Percentiles rank a stretch among this genome's conserved stretches.
Evolutionary conservation across 2,329 filamentous ascomycete genomes (phyloP).

Genomic region (Ophiostoma sp.): DNA sequence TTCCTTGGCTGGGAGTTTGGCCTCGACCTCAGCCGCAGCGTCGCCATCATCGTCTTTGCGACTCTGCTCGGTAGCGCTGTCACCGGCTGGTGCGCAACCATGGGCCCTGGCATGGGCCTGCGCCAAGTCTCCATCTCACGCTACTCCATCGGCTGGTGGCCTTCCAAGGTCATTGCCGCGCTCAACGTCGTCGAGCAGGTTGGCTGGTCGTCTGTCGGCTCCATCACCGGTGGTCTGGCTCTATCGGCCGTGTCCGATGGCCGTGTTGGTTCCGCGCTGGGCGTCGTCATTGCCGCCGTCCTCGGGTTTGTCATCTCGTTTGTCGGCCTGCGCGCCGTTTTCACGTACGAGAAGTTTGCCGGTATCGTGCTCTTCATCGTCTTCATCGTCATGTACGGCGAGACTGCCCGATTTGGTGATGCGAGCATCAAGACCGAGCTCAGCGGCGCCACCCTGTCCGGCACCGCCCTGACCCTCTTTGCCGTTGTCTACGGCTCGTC

Average conservation of each 20-base stretch:
- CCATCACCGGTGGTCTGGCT: constrained; percentile 47
- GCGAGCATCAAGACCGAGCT: constrained; percentile 34
- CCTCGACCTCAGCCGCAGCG: constrained; percentile 40
- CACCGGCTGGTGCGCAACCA: constrained; percentile 45
- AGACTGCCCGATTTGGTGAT: constrained; percentile 40
- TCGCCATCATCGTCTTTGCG: constrained; percentile 43
- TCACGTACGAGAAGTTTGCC: constrained; percentile 47
- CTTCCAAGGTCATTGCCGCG: constrained; percentile 44
- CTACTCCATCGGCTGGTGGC: constrained; percentile 48
- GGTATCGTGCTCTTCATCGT: constrained; percentile 45
- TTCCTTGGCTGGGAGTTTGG: constrained; percentile 48
- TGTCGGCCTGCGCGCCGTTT: constrained; percentile 45
- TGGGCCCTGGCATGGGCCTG: constrained; percentile 46
- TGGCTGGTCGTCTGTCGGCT: constrained; percentile 48
- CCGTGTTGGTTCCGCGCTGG: constrained; percentile 44
- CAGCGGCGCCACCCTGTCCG: constrained; percentile 36
- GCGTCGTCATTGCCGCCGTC: constrained; percentile 48
- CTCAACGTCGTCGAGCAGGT: constrained; percentile 47
- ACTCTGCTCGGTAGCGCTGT: constrained; percentile 41
- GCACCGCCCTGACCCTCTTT: constrained; percentile 39
- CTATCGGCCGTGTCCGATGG: constrained; percentile 43
- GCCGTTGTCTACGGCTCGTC: constrained; percentile 45
- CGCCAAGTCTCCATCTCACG: constrained; percentile 47
- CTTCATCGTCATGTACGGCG: constrained; percentile 46
- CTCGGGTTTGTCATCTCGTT: constrained; percentile 47